Conservation (phyloP, 345 rosid species). For the Eucalyptus sp. region DNA sequence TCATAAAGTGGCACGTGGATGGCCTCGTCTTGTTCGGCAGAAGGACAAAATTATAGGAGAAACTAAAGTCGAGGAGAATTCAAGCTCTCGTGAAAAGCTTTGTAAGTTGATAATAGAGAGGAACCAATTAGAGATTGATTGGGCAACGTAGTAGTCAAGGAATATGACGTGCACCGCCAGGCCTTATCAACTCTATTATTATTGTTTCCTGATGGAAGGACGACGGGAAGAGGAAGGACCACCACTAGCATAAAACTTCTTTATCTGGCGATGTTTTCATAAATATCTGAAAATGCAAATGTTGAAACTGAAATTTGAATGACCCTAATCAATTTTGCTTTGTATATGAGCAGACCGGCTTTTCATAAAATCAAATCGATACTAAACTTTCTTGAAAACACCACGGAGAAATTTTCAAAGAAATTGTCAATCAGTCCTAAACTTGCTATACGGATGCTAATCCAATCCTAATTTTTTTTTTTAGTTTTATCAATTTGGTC, state of each 20-base stretch:
- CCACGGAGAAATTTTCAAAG: not conserved
- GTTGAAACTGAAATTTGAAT: not conserved
- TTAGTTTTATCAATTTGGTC: not conserved
- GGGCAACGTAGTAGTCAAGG: not conserved
- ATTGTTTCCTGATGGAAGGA: not conserved
- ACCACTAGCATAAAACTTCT: not conserved
- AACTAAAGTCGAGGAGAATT: not conserved
- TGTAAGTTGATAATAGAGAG: not conserved
- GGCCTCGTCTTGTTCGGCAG: not conserved
- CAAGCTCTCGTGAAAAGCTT: not conserved
- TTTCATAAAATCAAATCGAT: not conserved
- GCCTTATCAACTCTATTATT: not conserved
- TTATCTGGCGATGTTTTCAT: not conserved
- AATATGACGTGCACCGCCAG: not conserved
- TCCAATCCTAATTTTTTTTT: no score
- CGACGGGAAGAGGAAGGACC: not conserved
- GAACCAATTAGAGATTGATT: not conserved
- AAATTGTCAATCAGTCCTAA: not conserved
- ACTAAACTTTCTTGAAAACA: not conserved
- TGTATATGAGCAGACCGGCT: not conserved
- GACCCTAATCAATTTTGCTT: not conserved
- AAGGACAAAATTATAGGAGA: not conserved
- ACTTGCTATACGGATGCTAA: no score
- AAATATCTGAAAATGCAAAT: not conserved
- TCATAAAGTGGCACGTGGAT: no score